Evolutionary conservation across 176 grass and related monocot genomes (phyloP).

Genomic region (Aechmea fasciata): DNA sequence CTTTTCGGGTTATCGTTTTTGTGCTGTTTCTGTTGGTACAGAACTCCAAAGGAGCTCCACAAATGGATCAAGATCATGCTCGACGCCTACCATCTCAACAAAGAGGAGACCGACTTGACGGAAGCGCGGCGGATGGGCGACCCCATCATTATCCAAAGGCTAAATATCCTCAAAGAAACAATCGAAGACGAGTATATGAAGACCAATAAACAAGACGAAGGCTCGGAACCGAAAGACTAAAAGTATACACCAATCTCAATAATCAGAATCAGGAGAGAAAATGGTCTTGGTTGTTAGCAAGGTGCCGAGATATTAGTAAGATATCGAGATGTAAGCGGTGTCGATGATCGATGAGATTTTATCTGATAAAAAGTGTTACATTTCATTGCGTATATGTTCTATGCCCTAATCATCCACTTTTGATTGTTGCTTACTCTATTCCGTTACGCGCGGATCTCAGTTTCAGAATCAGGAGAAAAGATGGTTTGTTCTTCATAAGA

Average conservation of each 20-base stretch:
- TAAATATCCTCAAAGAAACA: conserved; percentile 71
- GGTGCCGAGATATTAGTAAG: no score
- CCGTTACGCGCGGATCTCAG: no score
- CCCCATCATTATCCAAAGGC: conserved; percentile 68
- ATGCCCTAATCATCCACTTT: no score
- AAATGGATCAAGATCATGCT: conserved; percentile 86
- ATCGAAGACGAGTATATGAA: conserved; percentile 75
- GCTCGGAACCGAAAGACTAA: conserved; percentile 25
- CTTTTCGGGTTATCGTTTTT: no score
- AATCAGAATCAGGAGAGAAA: background rate
- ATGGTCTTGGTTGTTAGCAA: no score
- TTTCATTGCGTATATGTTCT: no score
- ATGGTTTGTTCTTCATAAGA: no score
- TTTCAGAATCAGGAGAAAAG: no score
- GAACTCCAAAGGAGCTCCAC: conserved; percentile 80
- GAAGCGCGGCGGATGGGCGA: conserved; percentile 70
- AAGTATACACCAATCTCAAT: background rate
- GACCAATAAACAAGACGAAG: conserved; percentile 39
- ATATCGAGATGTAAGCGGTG: no score
- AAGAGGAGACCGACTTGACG: conserved; percentile 66
- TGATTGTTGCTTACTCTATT: no score
- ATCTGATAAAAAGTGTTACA: no score
- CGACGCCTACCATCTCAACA: conserved; percentile 78
- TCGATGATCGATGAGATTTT: no score
- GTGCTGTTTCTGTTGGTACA: conserved; percentile 22